These are phyloP conservation scores for Macrolepiota dolichaula DNA, from an alignment of 768 basidiomycete genomes.

Conservation along the genomic window DNA sequence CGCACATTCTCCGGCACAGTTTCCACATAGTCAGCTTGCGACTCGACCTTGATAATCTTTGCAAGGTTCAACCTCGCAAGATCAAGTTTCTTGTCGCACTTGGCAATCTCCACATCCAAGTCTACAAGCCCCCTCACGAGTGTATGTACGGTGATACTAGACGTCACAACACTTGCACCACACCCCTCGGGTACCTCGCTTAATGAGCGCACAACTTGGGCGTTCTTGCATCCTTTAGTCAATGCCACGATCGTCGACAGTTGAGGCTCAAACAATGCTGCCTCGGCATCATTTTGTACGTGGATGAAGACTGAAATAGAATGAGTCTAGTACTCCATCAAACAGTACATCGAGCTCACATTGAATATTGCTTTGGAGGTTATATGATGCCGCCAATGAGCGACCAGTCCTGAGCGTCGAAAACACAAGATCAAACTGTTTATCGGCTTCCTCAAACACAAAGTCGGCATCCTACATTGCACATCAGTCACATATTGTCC, in stretches of 20 bases:
- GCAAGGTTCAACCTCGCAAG: conserved; percentile 65
- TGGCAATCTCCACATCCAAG: conserved; percentile 81
- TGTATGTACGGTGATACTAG: conserved; percentile 73
- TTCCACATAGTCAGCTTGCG: conserved; percentile 72
- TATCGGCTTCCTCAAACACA: conserved; percentile 70
- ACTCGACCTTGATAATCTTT: conserved; percentile 72
- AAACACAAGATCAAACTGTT: conserved; percentile 85
- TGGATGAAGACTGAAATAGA: conserved; percentile 68
- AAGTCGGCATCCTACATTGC: conserved; percentile 51
- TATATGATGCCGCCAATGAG: conserved; percentile 86
- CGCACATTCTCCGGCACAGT: conserved; percentile 81
- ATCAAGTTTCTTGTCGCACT: conserved; percentile 87
- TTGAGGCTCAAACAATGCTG: conserved; percentile 68
- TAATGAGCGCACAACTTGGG: conserved; percentile 59
- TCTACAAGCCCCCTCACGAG: conserved; percentile 94
- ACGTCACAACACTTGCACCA: conserved; percentile 76
- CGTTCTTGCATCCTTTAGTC: conserved; percentile 84
- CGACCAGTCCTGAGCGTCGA: conserved; percentile 74
- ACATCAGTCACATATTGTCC: background rate
- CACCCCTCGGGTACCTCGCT: conserved; percentile 84
- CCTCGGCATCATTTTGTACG: conserved; percentile 59
- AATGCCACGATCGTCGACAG: conserved; percentile 72
- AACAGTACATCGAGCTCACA: conserved; percentile 37
- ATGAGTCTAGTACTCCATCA: background rate
- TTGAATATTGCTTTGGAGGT: conserved; percentile 81